Evolutionary conservation across 306 rosid species (phyloP).

Genomic region (Vigna radiata): DNA sequence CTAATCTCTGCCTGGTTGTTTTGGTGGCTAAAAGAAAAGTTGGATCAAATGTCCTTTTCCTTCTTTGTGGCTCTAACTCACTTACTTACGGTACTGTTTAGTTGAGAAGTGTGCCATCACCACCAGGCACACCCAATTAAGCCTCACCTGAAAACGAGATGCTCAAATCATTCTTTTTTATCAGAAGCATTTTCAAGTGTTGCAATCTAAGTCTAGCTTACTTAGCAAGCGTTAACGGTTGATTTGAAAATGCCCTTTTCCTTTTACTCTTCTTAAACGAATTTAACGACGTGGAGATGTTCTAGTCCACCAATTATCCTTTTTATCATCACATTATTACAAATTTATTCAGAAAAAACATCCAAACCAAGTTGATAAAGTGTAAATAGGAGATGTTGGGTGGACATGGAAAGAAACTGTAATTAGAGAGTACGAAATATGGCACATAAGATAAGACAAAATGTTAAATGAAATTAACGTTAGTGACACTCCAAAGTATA

Average conservation of each 20-base stretch:
- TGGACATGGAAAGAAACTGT: slow-evolving; percentile 35
- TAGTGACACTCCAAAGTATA: slow-evolving; percentile 45
- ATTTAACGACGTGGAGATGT: neutral
- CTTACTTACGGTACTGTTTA: slow-evolving; percentile 38
- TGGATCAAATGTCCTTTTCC: slow-evolving; percentile 49
- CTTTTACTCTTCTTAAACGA: neutral
- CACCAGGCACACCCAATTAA: slow-evolving; percentile 38
- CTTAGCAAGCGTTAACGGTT: slow-evolving; percentile 40
- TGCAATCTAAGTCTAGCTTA: slow-evolving; percentile 33
- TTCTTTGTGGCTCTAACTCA: slow-evolving; percentile 29
- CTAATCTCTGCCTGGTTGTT: neutral
- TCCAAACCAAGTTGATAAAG: neutral
- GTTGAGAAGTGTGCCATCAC: slow-evolving; percentile 51
- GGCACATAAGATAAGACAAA: slow-evolving; percentile 35
- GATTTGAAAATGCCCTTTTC: slow-evolving; percentile 24
- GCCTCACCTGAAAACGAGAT: neutral
- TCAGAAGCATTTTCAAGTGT: neutral
- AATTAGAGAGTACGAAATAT: slow-evolving; percentile 22
- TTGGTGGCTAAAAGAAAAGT: slow-evolving; percentile 21
- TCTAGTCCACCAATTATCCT: neutral
- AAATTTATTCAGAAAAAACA: too few relatives aligned
- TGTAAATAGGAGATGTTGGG: neutral
- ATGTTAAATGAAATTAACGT: slow-evolving; percentile 42
- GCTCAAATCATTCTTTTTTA: neutral
- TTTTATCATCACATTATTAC: too few relatives aligned